Conservation (phyloP, 257 asterid species). For the Anisodus tanguticus region DNA sequence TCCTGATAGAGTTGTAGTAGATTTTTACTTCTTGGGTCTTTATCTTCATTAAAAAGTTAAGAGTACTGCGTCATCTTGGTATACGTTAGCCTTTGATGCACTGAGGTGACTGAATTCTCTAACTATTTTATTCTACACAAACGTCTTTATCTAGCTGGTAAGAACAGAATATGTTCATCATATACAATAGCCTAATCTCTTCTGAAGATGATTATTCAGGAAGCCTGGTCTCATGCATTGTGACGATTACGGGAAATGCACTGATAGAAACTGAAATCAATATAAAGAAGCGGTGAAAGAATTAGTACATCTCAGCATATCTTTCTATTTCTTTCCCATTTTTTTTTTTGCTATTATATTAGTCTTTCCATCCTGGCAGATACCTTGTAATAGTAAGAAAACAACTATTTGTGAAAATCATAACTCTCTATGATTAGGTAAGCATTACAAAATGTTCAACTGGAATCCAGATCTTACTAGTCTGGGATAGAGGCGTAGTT, state of each 20-base stretch:
- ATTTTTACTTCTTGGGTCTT: neutral
- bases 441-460: neutral
- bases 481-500: neutral
- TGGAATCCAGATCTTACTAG: neutral
- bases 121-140: constrained; percentile 6
- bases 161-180: neutral
- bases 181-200: neutral
- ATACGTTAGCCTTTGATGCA: neutral
- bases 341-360: neutral
- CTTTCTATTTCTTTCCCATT: neutral
- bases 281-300: neutral
- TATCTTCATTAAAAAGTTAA: neutral
- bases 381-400: neutral
- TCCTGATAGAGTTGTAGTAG: neutral
- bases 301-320: neutral
- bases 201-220: neutral
- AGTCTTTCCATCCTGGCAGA: neutral
- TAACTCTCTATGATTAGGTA: neutral
- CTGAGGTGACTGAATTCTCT: constrained; percentile 17
- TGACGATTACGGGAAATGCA: neutral
- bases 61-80: neutral
- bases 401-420: neutral
- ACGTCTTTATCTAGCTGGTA: neutral
- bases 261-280: neutral
- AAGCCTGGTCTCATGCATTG: neutral